Evolutionary conservation across 306 rosid genomes (phyloP), one percentile per base, ranked within the genome.

Genomic region (Dryas drummondii): DNA sequence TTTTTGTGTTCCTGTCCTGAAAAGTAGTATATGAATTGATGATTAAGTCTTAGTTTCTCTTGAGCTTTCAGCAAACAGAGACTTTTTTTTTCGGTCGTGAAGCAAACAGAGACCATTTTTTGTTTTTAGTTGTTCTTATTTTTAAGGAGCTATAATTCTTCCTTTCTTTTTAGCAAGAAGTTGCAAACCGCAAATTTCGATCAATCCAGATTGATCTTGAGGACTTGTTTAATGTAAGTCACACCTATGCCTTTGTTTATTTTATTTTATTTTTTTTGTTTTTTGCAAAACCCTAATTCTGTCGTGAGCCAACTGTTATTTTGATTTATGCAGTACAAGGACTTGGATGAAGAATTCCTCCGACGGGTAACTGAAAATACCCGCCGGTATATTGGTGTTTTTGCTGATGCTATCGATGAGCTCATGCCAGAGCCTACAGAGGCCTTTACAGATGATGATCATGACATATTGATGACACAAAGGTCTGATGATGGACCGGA

Each of bases 381-480:
- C 32, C 71, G 93, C 65, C 84, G 99, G 22, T 91, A 93, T 80
- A 78, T 93, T 74, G 96, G 91, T 72, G 72, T 88, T 79, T 91
- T 93, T 13, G 83, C 97, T 17, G 91, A 89, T 71, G 97, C 96
- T 1, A 89, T 93, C 42, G 98, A 91, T 12, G 97, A 86, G 73
- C 97, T 93, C 70, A 82, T 93, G 89, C 98, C 98, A 1, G 91
- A 84, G 76, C 83, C 97, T 6, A 92, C 96, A 0, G 98, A 96
- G 89, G 87, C 87, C 22, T 96, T 96, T 82, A 67, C 80, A 0
- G 99, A 92, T 68, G 99, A 92, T 78, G 99, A 96, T 58, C 98
- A 96, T 72, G 99, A 96, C 83, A 92, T 96, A 74, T 73, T 90
- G 85, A 92, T 96, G 98, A 92, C 97, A 4, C 97, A 96, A 73